Evolutionary conservation across 441 rosid genomes (phyloP).

Genomic region (Croton laevigatus): DNA sequence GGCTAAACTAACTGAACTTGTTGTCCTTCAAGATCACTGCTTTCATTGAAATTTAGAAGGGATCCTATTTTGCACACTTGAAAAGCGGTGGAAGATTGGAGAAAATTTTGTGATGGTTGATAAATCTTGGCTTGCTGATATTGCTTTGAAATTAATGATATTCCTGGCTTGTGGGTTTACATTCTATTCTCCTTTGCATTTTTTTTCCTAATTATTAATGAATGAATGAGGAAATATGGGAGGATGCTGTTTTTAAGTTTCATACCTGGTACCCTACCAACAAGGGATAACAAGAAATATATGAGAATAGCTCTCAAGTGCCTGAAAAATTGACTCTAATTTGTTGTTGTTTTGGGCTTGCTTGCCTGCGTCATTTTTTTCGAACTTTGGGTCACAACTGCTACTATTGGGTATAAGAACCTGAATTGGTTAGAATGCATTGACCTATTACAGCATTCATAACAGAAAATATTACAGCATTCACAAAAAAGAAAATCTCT

Average conservation of each 20-base stretch:
- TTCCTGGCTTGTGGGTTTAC: neutral
- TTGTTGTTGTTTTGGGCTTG: neutral
- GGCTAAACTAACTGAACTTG: neutral
- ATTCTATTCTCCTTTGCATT: neutral
- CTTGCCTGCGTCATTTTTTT: neutral
- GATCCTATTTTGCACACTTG: neutral
- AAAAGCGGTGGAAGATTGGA: neutral
- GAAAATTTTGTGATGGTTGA: neutral
- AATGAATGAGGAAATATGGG: neutral
- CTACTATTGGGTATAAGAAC: too few species aligned
- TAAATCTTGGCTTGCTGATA: neutral
- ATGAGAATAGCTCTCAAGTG: neutral
- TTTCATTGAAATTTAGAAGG: neutral
- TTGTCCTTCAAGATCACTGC: neutral
- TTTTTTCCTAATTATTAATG: too few species aligned
- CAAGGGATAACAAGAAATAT: neutral
- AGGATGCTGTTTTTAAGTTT: neutral
- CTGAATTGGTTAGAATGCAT: too few species aligned
- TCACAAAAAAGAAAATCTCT: too few species aligned
- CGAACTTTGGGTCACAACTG: too few species aligned
- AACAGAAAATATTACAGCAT: too few species aligned
- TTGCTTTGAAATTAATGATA: neutral
- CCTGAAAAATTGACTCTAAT: neutral
- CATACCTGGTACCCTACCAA: neutral
- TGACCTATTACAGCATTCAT: too few species aligned